A percentile compares a stretch with the other conserved stretches of the same genome.
phyloP scores from a whole-genome alignment of 352 stramenopile genomes.

The Phytophthora boehmeriae region DNA sequence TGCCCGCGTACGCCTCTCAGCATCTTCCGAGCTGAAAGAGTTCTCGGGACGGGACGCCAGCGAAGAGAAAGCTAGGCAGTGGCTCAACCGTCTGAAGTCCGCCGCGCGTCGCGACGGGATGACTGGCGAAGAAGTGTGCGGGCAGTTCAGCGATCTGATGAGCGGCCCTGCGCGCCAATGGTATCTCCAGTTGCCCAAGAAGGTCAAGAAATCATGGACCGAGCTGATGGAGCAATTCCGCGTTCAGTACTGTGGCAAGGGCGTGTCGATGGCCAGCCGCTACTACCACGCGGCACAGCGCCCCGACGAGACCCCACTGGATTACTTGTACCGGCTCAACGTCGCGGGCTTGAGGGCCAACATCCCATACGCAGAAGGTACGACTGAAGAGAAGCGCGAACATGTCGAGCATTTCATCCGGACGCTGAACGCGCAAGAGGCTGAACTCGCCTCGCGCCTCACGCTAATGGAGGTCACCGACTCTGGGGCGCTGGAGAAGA shows the following conservation, averaged over 20 bases:
- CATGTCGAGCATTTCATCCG: conserved; percentile 18
- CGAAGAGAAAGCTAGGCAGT: too few relatives aligned
- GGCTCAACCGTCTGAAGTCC: not conserved
- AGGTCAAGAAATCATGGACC: not conserved
- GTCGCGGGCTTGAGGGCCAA: conserved; percentile 3
- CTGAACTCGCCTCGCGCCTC: not conserved
- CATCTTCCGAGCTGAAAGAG: too few relatives aligned
- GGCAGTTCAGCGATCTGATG: too few relatives aligned
- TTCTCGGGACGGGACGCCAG: too few relatives aligned
- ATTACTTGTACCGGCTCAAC: conserved; percentile 18
- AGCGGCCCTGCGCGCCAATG: not conserved
- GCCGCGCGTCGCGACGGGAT: not conserved
- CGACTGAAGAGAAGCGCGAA: not conserved
- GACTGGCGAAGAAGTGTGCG: not conserved
- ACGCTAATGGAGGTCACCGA: conserved; percentile 7
- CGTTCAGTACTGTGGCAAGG: conserved; percentile 2
- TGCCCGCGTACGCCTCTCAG: too few relatives aligned
- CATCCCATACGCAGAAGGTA: conserved; percentile 2
- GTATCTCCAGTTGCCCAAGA: not conserved
- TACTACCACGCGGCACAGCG: conserved; percentile 1
- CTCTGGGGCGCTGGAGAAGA: conserved; percentile 3
- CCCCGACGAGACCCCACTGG: conserved; percentile 1
- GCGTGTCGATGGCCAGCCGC: conserved; percentile 6
- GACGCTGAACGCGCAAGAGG: not conserved
- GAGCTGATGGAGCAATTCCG: conserved; percentile 1